Base-by-base conservation (phyloP, 306 rosid species). In the Amphicarpaea edgeworthii region DNA sequence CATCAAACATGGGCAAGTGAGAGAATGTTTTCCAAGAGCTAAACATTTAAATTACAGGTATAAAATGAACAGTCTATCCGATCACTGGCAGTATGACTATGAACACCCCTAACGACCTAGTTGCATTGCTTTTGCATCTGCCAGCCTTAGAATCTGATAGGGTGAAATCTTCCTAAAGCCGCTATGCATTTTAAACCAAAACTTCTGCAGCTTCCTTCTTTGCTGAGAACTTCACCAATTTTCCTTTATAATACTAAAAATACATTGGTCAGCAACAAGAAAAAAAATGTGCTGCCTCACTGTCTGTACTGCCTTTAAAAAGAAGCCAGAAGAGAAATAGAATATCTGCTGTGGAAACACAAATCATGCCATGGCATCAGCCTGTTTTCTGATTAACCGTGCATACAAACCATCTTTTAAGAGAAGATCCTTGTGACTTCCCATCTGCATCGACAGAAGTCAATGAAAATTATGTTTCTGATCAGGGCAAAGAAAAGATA, bases 361-460 rank as follows among this genome's bases (percentile, higher is more conserved):
- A 77, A 65, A 72, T 91, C 85, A 92, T 43, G 88, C 85, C 79
- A 90, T 78, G 9, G 91, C 93, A 67, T 94, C 98, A 32, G 92
- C 91, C 74, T 94, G 98, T 73, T 86, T 90, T 83, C 95, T 87
- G 7, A 77, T 86, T 79, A 92, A 73, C 79, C 91, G 86, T 11
- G 98, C 97, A 75, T 92, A 94, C 41, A 92, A 21, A 68, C 98
- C 97, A 76, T 86, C 96, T 64, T 84, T 83, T 32, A 77, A 34
- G 42, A 95, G 92, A 79, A 95, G 97, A 76, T 90, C 97, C 72
- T 78, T 84, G 84, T 95, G 97, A 81, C 87, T 92, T 64, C 97
- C 99, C 68, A 46, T 75, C 97, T 92, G 91, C 55, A 40, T 12
- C 72, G 51, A 69, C 32, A 81, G 16, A 59, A 70, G 68, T 19